Evolutionary conservation across 2,329 filamentous ascomycete genomes (phyloP).

Genomic region (Pseudogymnoascus sp.): DNA sequence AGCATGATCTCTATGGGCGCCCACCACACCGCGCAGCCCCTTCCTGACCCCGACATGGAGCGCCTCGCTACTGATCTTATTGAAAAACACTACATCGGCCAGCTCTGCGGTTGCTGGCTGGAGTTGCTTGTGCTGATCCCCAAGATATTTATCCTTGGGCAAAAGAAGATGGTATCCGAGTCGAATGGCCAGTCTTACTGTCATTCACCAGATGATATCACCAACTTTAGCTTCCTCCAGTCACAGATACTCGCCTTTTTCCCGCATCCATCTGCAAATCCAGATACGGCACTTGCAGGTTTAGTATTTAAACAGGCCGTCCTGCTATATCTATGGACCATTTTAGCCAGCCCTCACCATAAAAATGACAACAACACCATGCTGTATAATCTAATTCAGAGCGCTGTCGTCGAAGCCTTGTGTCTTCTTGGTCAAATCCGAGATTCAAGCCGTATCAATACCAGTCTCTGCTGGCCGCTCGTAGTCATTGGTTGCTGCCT

Average conservation of each 20-base stretch:
- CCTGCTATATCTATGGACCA: conserved; percentile 32
- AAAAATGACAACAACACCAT: background rate
- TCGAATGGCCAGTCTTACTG: conserved; percentile 19
- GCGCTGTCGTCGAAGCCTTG: conserved; percentile 26
- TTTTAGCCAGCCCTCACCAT: background rate
- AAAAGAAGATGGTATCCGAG: conserved; percentile 29
- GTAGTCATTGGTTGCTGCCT: conserved; percentile 32
- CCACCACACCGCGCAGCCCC: conserved; percentile 23
- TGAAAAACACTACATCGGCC: conserved; percentile 28
- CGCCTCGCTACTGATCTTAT: conserved; percentile 25
- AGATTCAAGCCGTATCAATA: conserved; percentile 30
- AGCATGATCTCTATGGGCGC: conserved; percentile 39
- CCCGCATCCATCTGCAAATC: conserved; percentile 28
- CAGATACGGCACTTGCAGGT: conserved; percentile 33
- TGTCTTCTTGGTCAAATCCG: conserved; percentile 27
- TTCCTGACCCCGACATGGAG: conserved; percentile 28
- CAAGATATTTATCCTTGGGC: conserved; percentile 35
- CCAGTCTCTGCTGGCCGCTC: conserved; percentile 33
- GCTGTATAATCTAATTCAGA: background rate
- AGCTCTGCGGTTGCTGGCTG: conserved; percentile 34
- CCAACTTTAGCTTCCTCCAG: conserved; percentile 36
- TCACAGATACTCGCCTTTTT: conserved; percentile 34
- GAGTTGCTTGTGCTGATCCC: conserved; percentile 31
- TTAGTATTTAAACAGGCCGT: conserved; percentile 38
- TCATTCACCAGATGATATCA: conserved; percentile 34